A percentile compares a stretch with the other conserved stretches of the same genome.
phyloP scores from a whole-genome alignment of 345 rosid genomes.

The Citrus cavaleriei region DNA sequence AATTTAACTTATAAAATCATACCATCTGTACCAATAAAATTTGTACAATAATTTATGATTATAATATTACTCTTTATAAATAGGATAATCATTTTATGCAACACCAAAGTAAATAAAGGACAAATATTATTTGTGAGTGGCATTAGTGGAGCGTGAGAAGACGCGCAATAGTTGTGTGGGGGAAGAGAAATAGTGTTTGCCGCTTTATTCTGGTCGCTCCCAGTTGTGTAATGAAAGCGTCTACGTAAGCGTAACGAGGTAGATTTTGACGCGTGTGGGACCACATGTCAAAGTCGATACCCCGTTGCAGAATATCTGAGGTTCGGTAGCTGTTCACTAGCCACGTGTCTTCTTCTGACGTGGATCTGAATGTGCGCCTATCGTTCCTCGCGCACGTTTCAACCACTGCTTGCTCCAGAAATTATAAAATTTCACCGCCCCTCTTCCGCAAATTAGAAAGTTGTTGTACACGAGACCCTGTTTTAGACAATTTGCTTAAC shows the following conservation, averaged over 20 bases:
- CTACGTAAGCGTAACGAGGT: conserved; percentile 19
- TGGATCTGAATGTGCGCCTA: conserved; percentile 26
- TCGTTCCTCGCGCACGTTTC: conserved; percentile 22
- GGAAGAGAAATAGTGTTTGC: not conserved
- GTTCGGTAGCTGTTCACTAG: not conserved
- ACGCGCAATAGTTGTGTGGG: not conserved
- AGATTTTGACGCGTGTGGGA: conserved; percentile 33
- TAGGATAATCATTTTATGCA: no score
- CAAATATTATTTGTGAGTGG: no score
- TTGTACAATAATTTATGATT: no score
- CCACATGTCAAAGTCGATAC: conserved; percentile 18
- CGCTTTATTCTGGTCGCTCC: not conserved
- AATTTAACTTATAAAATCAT: no score
- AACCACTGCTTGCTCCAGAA: not conserved
- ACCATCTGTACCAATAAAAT: rapidly evolving
- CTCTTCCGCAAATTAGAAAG: not conserved
- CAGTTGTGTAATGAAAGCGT: conserved; percentile 21
- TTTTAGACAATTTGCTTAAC: not conserved
- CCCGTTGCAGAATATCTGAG: conserved; percentile 27
- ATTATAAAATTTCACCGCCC: conserved; percentile 8
- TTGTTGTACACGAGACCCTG: not conserved
- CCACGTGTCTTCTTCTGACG: conserved; percentile 38
- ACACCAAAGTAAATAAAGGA: no score
- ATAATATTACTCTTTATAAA: no score
- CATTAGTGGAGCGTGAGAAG: not conserved